phyloP scores from a whole-genome alignment of 768 basidiomycete species.

The Mrakia blollopis region DNA sequence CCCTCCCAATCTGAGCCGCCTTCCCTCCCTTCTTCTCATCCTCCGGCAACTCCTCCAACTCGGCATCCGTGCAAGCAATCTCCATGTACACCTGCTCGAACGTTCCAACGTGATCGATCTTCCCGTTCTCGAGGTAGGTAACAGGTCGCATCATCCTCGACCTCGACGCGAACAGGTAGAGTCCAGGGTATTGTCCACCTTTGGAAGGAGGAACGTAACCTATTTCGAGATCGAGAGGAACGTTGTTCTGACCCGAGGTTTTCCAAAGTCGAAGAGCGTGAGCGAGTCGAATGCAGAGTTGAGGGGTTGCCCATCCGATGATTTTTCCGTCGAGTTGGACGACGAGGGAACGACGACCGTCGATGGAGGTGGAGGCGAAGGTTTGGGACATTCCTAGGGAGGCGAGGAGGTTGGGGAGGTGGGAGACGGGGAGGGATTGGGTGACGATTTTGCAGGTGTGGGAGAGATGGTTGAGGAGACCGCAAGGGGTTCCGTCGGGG shows the following conservation, averaged over 20 bases:
- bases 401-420: constrained; percentile 74
- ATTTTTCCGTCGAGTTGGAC: constrained; percentile 93
- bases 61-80: constrained; percentile 82
- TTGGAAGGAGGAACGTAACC: constrained; percentile 81
- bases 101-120: constrained; percentile 82
- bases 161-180: constrained; percentile 81
- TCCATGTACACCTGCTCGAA: constrained; percentile 99
- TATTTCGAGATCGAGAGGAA: constrained; percentile 92
- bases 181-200: constrained; percentile 93
- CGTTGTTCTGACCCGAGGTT: constrained; percentile 71
- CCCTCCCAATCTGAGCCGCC: background rate
- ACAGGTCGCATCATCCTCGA: constrained; percentile 98
- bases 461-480: constrained; percentile 92
- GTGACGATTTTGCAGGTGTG: constrained; percentile 89
- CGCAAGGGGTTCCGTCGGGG: constrained; percentile 95
- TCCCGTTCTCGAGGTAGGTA: constrained; percentile 78
- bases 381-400: constrained; percentile 92
- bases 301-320: constrained; percentile 83
- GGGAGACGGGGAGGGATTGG: constrained; percentile 61
- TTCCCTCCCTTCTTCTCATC: constrained; percentile 34
- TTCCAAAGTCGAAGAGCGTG: constrained; percentile 85
- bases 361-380: constrained; percentile 64
- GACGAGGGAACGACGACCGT: constrained; percentile 67
- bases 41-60: constrained; percentile 56
- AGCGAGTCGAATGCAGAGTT: constrained; percentile 73